Evolutionary conservation across 2,329 filamentous ascomycete genomes (phyloP).

Genomic region (Hymenoscyphus salicellus): DNA sequence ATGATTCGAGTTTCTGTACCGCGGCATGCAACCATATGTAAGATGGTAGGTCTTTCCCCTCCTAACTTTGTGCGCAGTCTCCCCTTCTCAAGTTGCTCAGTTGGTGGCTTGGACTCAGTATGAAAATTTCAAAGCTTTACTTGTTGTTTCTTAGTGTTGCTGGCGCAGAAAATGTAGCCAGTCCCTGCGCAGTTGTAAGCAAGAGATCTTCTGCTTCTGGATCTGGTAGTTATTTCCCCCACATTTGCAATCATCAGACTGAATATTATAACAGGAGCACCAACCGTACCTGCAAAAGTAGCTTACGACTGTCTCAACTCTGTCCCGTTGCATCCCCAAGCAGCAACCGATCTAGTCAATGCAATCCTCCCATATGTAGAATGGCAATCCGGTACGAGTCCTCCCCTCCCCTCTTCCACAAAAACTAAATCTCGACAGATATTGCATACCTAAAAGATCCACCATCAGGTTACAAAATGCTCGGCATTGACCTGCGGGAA

Average conservation of each 20-base stretch:
- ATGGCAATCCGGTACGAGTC: conserved; percentile 22
- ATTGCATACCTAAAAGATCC: conserved; percentile 46
- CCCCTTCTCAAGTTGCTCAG: background rate
- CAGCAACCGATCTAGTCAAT: conserved; percentile 24
- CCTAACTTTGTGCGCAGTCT: background rate
- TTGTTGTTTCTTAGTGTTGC: background rate
- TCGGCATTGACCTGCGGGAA: conserved; percentile 36
- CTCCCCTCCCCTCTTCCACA: background rate
- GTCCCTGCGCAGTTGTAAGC: conserved; percentile 18
- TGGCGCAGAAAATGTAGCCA: conserved; percentile 2
- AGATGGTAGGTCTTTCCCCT: background rate
- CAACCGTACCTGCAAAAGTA: conserved; percentile 23
- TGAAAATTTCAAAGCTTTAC: background rate
- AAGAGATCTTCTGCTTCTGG: conserved; percentile 12
- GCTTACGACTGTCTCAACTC: conserved; percentile 32
- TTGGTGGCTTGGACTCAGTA: background rate
- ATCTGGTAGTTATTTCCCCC: background rate
- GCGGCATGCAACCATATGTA: background rate
- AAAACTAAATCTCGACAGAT: conserved; percentile 12
- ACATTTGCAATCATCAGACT: background rate
- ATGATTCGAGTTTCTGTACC: background rate
- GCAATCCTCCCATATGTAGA: conserved; percentile 29
- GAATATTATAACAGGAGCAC: conserved; percentile 14
- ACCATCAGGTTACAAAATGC: conserved; percentile 47
- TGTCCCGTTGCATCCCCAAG: conserved; percentile 23